Conservation (phyloP, 2,329 filamentous ascomycete species). For the Trichoderma cornu-damae region DNA sequence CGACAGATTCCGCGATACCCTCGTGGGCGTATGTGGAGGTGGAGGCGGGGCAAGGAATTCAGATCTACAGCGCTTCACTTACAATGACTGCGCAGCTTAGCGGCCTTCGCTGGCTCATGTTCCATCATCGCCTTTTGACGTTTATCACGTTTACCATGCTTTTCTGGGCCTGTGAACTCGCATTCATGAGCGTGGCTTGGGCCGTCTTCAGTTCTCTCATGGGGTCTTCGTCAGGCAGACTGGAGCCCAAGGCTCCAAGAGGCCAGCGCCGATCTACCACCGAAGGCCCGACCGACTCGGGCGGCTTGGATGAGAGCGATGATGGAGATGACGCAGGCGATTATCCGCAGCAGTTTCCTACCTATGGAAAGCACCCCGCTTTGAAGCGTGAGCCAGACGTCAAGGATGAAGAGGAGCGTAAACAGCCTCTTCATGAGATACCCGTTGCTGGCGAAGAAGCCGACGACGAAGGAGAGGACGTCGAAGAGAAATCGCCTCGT, state of each 20-base stretch:
- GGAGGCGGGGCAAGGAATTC: conserved; percentile 62
- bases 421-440: conserved; percentile 31
- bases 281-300: not conserved
- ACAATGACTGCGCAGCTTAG: conserved; percentile 68
- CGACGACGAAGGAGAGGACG: conserved; percentile 42
- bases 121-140: conserved; percentile 67
- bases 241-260: conserved; percentile 15
- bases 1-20: conserved; percentile 37
- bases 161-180: conserved; percentile 75
- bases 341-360: conserved; percentile 41
- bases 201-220: conserved; percentile 42
- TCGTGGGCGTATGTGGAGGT: conserved; percentile 56
- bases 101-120: conserved; percentile 81
- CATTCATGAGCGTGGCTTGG: conserved; percentile 64
- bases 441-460: conserved; percentile 38
- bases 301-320: conserved; percentile 24
- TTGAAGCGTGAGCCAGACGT: conserved; percentile 38
- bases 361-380: conserved; percentile 37
- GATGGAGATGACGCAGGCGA: conserved; percentile 36
- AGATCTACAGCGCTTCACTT: conserved; percentile 68
- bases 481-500: conserved; percentile 27
- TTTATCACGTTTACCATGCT: conserved; percentile 62
- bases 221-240: conserved; percentile 18
- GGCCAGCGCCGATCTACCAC: conserved; percentile 13
- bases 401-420: conserved; percentile 32